Evolutionary conservation across 441 rosid species (phyloP), one percentile per base, ranked within the genome.

Genomic region (Lepidium campestre): DNA sequence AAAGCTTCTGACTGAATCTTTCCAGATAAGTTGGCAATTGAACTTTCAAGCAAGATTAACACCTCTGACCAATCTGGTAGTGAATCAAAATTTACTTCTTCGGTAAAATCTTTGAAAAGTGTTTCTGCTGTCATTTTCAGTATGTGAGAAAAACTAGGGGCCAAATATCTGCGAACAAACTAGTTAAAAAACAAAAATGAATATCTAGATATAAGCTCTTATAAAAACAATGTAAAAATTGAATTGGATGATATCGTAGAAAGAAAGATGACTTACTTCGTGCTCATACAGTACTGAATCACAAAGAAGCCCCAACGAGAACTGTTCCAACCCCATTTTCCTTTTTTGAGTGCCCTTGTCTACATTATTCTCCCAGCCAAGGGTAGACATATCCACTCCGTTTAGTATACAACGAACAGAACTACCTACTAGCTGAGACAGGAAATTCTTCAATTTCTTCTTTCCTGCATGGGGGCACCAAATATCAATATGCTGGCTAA

Each of bases 141-240:
- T 53, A 84, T 50, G 56, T 56, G 75, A 62, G 87, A 86, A 72
- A 84, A 80, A 62, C 81, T 82, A 23, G 86, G 78, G 49, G 92
- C 86, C 78, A 94, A 75, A 78, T 83, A 80, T 85, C 98, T 89
- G 90, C 85, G 68, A 70, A 91, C 93, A 85, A 91, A 84, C 99
- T 94, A 83, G 80, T 57, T 65, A 70, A 78, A 70, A 67, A 73
- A 65, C 39, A 67, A 72, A 66, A 57, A 48, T 74, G 61, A 86
- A 54, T 34, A 57, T 42, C 46, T 68, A 12, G 63, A 41, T 22
- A 65, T 62, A 22, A 41, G 73, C 65, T 12, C 53, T 62, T 19
- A 39, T 17, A 63, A 39, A 56, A 45, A 36, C 10, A 60, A 39
- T 58, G 22, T 32, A 63, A 29, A 54, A 42, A 35, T 20, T 47